These are phyloP conservation scores for Xylaria arbuscula DNA, from an alignment of 2,329 filamentous ascomycete species.

Conservation along the genomic window DNA sequence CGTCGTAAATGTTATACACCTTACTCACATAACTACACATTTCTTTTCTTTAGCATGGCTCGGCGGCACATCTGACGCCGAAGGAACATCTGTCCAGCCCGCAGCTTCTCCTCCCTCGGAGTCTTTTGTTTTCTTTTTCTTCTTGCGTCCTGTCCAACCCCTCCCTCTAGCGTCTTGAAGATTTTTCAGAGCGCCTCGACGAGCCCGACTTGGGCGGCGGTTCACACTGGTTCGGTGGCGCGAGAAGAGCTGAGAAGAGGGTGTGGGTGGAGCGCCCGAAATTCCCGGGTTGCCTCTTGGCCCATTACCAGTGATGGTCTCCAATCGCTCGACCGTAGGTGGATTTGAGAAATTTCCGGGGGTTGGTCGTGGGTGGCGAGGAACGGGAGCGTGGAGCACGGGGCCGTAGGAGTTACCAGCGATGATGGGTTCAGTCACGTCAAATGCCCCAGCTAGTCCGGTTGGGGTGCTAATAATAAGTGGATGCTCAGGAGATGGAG, in stretches of 20 bases:
- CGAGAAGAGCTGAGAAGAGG: slow-evolving; percentile 52
- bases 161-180: slow-evolving; percentile 69
- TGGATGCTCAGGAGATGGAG: slow-evolving; percentile 60
- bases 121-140: slow-evolving; percentile 51
- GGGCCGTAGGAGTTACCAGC: slow-evolving; percentile 53
- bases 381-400: slow-evolving; percentile 64
- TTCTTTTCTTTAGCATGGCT: slow-evolving; percentile 57
- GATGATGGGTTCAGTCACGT: slow-evolving; percentile 55
- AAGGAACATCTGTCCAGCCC: slow-evolving; percentile 66
- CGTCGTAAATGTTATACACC: neutral
- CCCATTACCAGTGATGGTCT: slow-evolving; percentile 62
- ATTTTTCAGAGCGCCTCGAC: slow-evolving; percentile 70
- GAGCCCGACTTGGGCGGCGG: slow-evolving; percentile 65
- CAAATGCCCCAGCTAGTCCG: slow-evolving; percentile 65
- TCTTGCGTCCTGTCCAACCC: slow-evolving; percentile 63
- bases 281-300: slow-evolving; percentile 29
- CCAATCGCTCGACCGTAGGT: slow-evolving; percentile 64
- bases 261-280: slow-evolving; percentile 2
- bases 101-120: slow-evolving; percentile 56
- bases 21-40: slow-evolving; percentile 64
- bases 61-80: slow-evolving; percentile 44
- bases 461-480: slow-evolving; percentile 71
- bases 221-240: slow-evolving; percentile 57
- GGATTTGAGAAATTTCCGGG: slow-evolving; percentile 53
- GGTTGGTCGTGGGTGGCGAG: slow-evolving; percentile 59